A percentile compares a stretch with the other conserved stretches of the same genome.
Conservation (phyloP, 2,329 filamentous ascomycete genomes). For the Aspergillus uvarum region DNA sequence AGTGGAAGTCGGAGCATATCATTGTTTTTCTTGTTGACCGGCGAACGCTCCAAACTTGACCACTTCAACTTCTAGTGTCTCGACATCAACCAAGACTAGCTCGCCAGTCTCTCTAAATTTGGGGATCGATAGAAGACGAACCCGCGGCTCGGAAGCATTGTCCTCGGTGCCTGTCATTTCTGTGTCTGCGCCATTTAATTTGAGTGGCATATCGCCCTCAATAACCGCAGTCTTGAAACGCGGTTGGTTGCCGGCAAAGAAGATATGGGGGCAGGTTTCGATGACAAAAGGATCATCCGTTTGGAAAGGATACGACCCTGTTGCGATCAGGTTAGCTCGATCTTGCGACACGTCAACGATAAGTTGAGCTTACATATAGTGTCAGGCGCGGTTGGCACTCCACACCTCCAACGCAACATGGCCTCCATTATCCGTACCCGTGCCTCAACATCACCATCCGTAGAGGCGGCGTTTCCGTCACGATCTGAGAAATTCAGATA, state of each 20-base stretch:
- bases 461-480: conserved; percentile 24
- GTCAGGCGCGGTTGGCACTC: conserved; percentile 91
- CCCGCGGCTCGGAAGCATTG: conserved; percentile 61
- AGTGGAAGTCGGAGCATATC: conserved; percentile 16
- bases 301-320: conserved; percentile 95
- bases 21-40: conserved; percentile 37
- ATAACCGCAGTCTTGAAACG: conserved; percentile 72
- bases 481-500: conserved; percentile 64
- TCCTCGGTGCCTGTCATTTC: conserved; percentile 42
- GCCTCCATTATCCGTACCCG: conserved; percentile 88
- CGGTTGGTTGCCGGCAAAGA: conserved; percentile 84
- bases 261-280: conserved; percentile 81
- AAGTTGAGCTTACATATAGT: conserved; percentile 71
- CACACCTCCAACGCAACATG: conserved; percentile 87
- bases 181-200: conserved; percentile 34
- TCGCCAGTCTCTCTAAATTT: conserved; percentile 76
- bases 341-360: background rate
- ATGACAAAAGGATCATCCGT: conserved; percentile 89
- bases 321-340: conserved; percentile 12
- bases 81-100: conserved; percentile 78
- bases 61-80: conserved; percentile 76
- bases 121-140: conserved; percentile 80
- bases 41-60: conserved; percentile 57
- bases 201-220: conserved; percentile 46
- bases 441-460: conserved; percentile 58